Evolutionary conservation across 164 flowering plant species (phyloP), one percentile per base, ranked within the genome.

Genomic region (Amborella trichopoda): DNA sequence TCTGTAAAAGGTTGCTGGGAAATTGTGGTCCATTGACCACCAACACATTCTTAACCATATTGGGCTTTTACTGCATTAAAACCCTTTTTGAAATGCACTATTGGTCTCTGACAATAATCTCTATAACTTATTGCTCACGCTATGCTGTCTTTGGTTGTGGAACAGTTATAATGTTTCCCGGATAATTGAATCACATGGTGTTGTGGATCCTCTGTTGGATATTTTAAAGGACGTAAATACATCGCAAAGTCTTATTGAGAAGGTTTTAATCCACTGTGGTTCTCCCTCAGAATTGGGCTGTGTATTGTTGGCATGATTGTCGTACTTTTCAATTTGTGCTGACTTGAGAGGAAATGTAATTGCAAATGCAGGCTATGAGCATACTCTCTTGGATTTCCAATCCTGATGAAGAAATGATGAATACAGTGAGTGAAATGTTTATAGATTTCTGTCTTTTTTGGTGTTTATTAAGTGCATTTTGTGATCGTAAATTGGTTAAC

Each of bases 301-400:
- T 6, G 4, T 5, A 14, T 6, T 37, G 10, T 37, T 5, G 8
- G 18, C 40, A 14, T 37, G 10, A 37, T 37, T 5, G n/a, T 37
- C 18, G 8, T 14, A 13, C 40, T 8, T 14, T 30, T 6, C 8
- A 30, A 14, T 30, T 30, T 30, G 8, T n/a, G n/a, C n/a, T n/a
- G n/a, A n/a, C n/a, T n/a, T n/a, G n/a, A n/a, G n/a, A n/a, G n/a
- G n/a, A n/a, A n/a, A 14, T 30, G 34, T 6, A 30, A 37, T 6
- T 27, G 54, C 23, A 48, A 56, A 28, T 73, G 78, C 89, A 88
- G 97, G 62, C 66, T 46, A 36, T 89, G 64, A 65, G 68, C 63
- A 61, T 80, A 53, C 80, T 89, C 34, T 69, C 76, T 28, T 71
- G 85, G 58, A 63, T 89, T 45, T 69, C 80, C 49, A 83, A 84